Base-by-base conservation (phyloP, 2,329 filamentous ascomycete genomes). In the Ceratocystis albifundus region DNA sequence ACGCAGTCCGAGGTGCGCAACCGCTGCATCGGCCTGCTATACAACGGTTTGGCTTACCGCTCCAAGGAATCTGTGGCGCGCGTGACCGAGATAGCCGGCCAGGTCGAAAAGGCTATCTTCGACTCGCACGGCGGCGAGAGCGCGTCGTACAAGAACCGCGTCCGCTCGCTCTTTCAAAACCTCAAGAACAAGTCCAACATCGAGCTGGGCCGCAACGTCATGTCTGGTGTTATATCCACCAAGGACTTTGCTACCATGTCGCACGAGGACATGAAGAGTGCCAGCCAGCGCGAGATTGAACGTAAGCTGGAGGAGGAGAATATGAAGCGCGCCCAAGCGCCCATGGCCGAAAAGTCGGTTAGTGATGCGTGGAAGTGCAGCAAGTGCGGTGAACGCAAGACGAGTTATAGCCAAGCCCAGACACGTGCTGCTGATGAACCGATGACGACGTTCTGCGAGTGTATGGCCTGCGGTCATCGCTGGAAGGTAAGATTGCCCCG, bases 281-380 rank as follows among this genome's bases (percentile, higher is more conserved):
- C 86, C 62, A 86, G 94, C 75, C 88, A 89, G 76, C 85, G 86
- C 69, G 85, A 84, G 71, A 84, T 87, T 73, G 91, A 96, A 71
- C 79, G 83, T 71, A 85, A 85, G 75, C 82, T 96, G 63, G 82
- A 91, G 74, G 85, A 89, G 77, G 90, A 96, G 77, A 99, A 99
- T 77, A 92, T 97, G 89, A 91, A 91, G 79, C 90, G 93, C 76
- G 90, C 94, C 1, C 95, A 97, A 86, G 92, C 96, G 10, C 89
- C 93, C 67, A 88, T 92, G 80, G 88, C 86, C 20, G 88, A 96
- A 77, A 94, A 91, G 82, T 92, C 88, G 74, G 90, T 96, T 77
- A 91, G 87, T 74, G 88, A 88, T 74, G 89, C 87, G 67, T 82
- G 97, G 73, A 87, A 90, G 77, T 99, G 94, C 78, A 85, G 90